Evolutionary conservation across 1,284 basidiomycete species (phyloP).

Genomic region (Leccinum laetum): DNA sequence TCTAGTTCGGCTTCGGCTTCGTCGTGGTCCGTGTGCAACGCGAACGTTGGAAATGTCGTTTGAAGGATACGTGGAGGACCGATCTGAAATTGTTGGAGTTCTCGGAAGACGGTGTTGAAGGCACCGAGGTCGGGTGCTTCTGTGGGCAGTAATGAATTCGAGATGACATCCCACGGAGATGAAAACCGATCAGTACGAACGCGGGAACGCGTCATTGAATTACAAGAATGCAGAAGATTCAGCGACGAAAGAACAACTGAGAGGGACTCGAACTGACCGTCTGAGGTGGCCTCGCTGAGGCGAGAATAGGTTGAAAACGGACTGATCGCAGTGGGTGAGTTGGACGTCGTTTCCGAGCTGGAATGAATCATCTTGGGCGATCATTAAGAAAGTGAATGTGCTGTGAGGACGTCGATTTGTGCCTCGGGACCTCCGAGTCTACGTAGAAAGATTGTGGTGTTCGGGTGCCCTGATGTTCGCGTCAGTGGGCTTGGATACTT

Average conservation of each 20-base stretch:
- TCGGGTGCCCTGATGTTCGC: background rate
- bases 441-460: background rate
- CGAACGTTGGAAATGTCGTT: conserved; percentile 11
- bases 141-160: conserved; percentile 14
- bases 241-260: background rate
- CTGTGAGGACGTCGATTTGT: background rate
- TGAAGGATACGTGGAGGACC: conserved; percentile 31
- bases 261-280: conserved; percentile 42
- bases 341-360: conserved; percentile 27
- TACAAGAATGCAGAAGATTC: background rate
- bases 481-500: background rate
- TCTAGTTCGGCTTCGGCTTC: conserved; percentile 21
- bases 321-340: conserved; percentile 20
- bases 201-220: background rate
- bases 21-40: conserved; percentile 22
- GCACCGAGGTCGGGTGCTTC: conserved; percentile 78
- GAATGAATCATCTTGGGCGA: conserved; percentile 18
- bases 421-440: background rate
- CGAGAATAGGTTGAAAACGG: conserved; percentile 30
- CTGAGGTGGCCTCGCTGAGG: conserved; percentile 65
- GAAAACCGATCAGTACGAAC: conserved; percentile 10
- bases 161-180: conserved; percentile 7
- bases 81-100: conserved; percentile 57
- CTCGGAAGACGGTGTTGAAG: conserved; percentile 70
- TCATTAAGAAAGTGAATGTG: conserved; percentile 12